Evolutionary conservation across 345 rosid species (phyloP), one percentile per base, ranked within the genome.

Genomic region (Eutrema heterophyllum): DNA sequence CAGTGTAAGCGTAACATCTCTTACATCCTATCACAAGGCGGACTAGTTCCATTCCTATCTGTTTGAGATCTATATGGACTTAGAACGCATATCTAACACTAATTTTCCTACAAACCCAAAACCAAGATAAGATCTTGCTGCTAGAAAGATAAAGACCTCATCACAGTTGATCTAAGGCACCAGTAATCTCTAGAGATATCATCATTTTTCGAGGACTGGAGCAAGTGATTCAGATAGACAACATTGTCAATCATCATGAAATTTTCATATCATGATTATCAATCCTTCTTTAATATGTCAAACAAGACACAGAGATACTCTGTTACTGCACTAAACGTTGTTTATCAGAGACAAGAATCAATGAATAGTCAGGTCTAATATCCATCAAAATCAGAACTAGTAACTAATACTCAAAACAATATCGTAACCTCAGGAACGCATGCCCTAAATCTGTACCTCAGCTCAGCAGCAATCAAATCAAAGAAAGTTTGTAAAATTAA

Each of bases 371-470:
- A 50, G 51, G 41, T 48, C 56, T 30, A 52, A 13, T 13, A 30
- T 14, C 5, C 46, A 41, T 52, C 27, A 15, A 36, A 56, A 65
- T 36, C 70, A 53, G 4, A 64, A 33, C 15, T 40, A 26, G 43
- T 24, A 27, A 49, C 30, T 3, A 40, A 32, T 33, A 12, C 40
- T 35, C 24, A 9, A 5, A 48, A n/a, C 24, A 35, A 26, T 39
- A 38, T 15, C 35, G 0, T 14, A 53, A 12, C 50, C 6, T 18
- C 26, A 46, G 9, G 5, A 33, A 56, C 61, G 9, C 10, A 46
- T 46, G 16, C 33, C 68, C 78, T 39, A 38, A 74, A 54, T 64
- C 5, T 64, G 61, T 15, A 52, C 44, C 26, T 71, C 15, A 46
- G 29, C 38, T 74, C 57, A 65, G 49, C 32, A 65, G 32, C 27